Evolutionary conservation across 2,329 filamentous ascomycete genomes (phyloP).

Genomic region (Phialophora chinensis): DNA sequence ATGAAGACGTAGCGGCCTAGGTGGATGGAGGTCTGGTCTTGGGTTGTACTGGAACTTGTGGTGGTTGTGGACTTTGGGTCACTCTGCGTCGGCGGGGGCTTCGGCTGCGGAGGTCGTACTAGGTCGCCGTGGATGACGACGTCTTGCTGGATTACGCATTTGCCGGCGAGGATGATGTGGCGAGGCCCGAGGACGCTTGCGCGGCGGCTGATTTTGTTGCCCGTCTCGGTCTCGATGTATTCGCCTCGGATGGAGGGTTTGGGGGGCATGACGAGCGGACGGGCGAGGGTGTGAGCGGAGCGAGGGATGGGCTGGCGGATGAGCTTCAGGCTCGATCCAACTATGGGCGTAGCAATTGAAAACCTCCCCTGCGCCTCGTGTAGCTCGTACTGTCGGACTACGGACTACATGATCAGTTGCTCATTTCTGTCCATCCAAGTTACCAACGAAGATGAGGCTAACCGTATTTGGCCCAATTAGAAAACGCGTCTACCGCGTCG

Average conservation of each 20-base stretch:
- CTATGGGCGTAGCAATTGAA: neutral
- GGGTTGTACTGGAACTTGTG: conserved; percentile 25
- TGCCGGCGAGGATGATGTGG: conserved; percentile 96
- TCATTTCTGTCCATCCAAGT: too few relatives aligned
- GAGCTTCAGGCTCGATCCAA: too few relatives aligned
- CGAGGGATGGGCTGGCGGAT: too few relatives aligned
- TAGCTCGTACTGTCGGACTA: neutral
- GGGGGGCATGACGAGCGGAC: conserved; percentile 67
- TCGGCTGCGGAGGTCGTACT: conserved; percentile 62
- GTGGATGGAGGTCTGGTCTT: conserved; percentile 65
- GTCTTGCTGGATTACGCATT: conserved; percentile 93
- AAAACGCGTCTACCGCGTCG: neutral
- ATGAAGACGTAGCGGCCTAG: conserved; percentile 94
- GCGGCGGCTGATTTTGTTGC: conserved; percentile 96
- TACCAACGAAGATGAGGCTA: neutral
- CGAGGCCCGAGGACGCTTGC: conserved; percentile 92
- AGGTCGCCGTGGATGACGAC: conserved; percentile 94
- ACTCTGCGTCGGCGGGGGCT: conserved; percentile 40
- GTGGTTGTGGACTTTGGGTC: conserved; percentile 45
- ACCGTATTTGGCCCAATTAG: neutral
- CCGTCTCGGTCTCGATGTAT: conserved; percentile 97
- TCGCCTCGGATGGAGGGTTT: conserved; percentile 78
- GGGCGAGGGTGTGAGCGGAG: neutral
- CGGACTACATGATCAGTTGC: too few relatives aligned
- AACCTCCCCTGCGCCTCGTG: neutral